These are phyloP conservation scores for Xylariaceae sp. DNA, from an alignment of 2,329 filamentous ascomycete genomes.

Conservation along the genomic window DNA sequence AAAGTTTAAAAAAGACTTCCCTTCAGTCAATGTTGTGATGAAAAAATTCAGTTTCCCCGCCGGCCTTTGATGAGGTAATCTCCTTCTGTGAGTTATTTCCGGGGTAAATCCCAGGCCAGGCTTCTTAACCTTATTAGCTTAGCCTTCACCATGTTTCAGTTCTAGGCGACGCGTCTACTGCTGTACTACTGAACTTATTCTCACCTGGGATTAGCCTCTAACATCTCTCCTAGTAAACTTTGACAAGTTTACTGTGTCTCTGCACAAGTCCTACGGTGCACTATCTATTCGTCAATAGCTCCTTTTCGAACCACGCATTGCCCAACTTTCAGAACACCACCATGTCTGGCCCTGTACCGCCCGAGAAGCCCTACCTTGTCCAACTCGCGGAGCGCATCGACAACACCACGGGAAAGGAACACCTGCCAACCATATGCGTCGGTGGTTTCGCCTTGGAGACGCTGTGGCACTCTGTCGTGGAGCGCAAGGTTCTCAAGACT, in stretches of 20 bases:
- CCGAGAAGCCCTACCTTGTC: conserved; percentile 17
- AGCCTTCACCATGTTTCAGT: too few relatives aligned
- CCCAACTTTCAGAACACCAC: background rate
- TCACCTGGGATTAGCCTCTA: too few relatives aligned
- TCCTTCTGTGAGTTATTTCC: background rate
- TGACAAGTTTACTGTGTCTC: too few relatives aligned
- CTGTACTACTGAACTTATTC: background rate
- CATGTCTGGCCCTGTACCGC: conserved; percentile 8
- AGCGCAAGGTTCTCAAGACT: conserved; percentile 19
- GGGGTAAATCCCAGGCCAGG: too few relatives aligned
- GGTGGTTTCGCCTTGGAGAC: conserved; percentile 19
- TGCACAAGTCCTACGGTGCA: background rate
- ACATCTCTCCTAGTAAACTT: background rate
- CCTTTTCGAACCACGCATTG: background rate
- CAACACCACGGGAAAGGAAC: conserved; percentile 19
- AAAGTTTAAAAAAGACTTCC: too few relatives aligned
- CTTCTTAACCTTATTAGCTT: too few relatives aligned
- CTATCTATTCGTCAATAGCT: too few relatives aligned
- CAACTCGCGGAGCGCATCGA: conserved; percentile 20
- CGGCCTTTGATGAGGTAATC: too few relatives aligned
- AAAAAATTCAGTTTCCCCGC: too few relatives aligned
- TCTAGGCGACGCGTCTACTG: too few relatives aligned
- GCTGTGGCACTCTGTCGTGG: conserved; percentile 18
- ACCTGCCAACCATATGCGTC: conserved; percentile 17
- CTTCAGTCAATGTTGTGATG: too few relatives aligned